Evolutionary conservation across 208 protist genomes (phyloP).

Genomic region (Crithidia bombi): DNA sequence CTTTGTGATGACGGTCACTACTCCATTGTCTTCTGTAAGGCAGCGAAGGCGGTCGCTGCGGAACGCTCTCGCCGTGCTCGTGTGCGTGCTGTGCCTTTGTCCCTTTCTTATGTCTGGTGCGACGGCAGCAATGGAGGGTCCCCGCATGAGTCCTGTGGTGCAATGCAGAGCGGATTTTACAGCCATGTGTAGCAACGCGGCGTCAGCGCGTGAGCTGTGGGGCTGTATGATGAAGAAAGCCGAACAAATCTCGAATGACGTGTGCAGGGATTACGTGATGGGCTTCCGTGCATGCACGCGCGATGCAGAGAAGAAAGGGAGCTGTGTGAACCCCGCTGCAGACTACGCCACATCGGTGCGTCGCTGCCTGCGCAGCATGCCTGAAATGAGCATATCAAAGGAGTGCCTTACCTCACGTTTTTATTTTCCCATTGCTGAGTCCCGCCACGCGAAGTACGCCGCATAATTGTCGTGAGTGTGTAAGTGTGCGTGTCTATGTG

Average conservation of each 20-base stretch:
- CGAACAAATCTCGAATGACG: constrained; percentile 27
- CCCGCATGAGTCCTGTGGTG: constrained; percentile 32
- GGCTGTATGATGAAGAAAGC: constrained; percentile 44
- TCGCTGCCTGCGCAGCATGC: constrained; percentile 36
- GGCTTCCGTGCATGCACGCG: constrained; percentile 42
- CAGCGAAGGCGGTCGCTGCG: neutral
- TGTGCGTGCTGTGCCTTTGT: neutral
- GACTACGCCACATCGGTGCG: constrained; percentile 36
- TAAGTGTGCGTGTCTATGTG: too few species aligned
- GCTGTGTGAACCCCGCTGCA: constrained; percentile 36
- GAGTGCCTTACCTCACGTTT: constrained; percentile 42
- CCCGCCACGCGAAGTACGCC: constrained; percentile 9
- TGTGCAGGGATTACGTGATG: constrained; percentile 40
- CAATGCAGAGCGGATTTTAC: constrained; percentile 43
- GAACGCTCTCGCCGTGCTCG: neutral
- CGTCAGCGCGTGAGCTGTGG: constrained; percentile 33
- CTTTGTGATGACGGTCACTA: too few species aligned
- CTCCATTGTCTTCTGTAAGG: too few species aligned
- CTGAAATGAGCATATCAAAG: constrained; percentile 22
- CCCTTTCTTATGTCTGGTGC: neutral
- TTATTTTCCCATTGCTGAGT: constrained; percentile 32
- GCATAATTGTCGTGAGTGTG: too few species aligned
- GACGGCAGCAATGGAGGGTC: neutral
- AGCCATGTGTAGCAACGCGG: constrained; percentile 19
- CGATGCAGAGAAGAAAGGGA: constrained; percentile 35